A percentile compares a stretch with the other conserved stretches of the same genome.
phyloP scores from a whole-genome alignment of 1,284 basidiomycete genomes.

The Hemileia vastatrix region DNA sequence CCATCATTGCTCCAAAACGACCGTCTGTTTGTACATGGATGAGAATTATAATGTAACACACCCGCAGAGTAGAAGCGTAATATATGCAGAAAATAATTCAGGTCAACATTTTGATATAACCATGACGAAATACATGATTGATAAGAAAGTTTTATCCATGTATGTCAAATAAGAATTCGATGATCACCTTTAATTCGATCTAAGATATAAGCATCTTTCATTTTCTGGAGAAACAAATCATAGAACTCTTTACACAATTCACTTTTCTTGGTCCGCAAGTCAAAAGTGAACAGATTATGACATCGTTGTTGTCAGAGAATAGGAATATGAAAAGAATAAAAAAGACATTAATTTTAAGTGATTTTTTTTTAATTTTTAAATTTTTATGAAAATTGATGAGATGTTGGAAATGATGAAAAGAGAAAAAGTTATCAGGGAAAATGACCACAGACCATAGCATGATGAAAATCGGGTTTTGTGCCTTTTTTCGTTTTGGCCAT shows the following conservation, averaged over 20 bases:
- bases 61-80: too few species aligned
- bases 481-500: conserved; percentile 77
- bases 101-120: background rate
- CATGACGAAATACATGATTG: background rate
- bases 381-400: too few species aligned
- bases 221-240: conserved; percentile 44
- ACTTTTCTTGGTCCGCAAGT: background rate
- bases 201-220: conserved; percentile 57
- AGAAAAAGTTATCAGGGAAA: too few species aligned
- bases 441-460: conserved; percentile 88
- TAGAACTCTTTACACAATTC: conserved; percentile 1
- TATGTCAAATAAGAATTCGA: background rate
- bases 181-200: conserved; percentile 65
- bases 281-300: too few species aligned
- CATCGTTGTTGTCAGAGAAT: too few species aligned
- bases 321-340: background rate
- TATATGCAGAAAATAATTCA: too few species aligned
- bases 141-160: background rate
- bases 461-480: conserved; percentile 79
- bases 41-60: too few species aligned
- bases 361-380: conserved; percentile 11
- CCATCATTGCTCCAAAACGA: conserved; percentile 89
- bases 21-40: conserved; percentile 54
- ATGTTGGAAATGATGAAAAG: too few species aligned
- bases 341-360: background rate